Conservation (phyloP, 2,329 filamentous ascomycete species). For the Nannizzia gypsea region DNA sequence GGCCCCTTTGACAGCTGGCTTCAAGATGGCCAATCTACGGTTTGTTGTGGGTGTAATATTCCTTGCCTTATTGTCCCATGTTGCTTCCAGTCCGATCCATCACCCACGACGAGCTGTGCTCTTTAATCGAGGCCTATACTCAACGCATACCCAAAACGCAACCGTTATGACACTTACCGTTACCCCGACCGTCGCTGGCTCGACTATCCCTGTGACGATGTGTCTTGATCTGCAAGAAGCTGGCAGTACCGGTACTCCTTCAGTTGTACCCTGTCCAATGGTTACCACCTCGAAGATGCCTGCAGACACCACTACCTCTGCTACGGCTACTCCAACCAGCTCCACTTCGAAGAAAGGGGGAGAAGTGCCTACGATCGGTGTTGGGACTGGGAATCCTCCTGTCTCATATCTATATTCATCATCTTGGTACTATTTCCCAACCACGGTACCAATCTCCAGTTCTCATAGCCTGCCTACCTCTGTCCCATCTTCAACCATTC, state of each 20-base stretch:
- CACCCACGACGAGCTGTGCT: not conserved
- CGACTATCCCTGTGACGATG: conserved; percentile 4
- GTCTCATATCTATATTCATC: not conserved
- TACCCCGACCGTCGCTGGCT: not conserved
- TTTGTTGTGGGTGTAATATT: not conserved
- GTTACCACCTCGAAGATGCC: not conserved
- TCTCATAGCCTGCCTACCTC: not conserved
- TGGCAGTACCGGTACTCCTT: not conserved
- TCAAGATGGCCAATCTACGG: conserved; percentile 5
- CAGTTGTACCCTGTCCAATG: not conserved
- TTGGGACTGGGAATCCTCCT: not conserved
- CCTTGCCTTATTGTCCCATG: not conserved
- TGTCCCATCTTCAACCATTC: not conserved
- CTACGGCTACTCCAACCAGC: not conserved
- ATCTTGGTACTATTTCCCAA: not conserved
- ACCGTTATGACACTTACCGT: conserved; percentile 10
- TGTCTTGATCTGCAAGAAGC: conserved; percentile 8
- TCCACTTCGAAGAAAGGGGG: not conserved
- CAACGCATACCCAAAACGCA: not conserved
- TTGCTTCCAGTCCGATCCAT: conserved; percentile 7
- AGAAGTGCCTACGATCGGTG: not conserved
- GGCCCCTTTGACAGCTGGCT: not conserved
- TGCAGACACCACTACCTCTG: not conserved
- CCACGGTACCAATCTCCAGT: not conserved
- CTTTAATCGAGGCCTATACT: not conserved